These are phyloP conservation scores for Lachnellula suecica DNA, from an alignment of 2,329 filamentous ascomycete genomes.

Conservation along the genomic window DNA sequence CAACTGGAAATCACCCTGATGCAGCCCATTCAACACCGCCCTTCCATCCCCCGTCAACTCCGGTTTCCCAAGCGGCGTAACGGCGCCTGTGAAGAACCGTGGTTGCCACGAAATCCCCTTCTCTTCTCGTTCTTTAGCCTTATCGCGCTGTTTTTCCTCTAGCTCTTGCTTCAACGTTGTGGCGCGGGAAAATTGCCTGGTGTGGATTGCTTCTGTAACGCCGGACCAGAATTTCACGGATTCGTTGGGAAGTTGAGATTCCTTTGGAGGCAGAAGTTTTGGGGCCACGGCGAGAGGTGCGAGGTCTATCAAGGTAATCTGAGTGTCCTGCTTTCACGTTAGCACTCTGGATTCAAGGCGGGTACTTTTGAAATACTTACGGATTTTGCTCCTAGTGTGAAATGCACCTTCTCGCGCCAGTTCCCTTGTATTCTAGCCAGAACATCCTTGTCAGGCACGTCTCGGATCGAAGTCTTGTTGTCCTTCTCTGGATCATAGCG, in stretches of 20 bases:
- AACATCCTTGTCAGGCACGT: slow-evolving; percentile 82
- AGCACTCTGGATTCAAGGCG: slow-evolving; percentile 35
- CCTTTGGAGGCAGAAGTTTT: slow-evolving; percentile 76
- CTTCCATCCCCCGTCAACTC: slow-evolving; percentile 63
- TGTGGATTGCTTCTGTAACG: slow-evolving; percentile 81
- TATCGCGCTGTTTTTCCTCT: slow-evolving; percentile 84
- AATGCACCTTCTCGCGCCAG: slow-evolving; percentile 74
- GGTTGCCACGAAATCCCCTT: slow-evolving; percentile 73
- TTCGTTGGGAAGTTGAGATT: slow-evolving; percentile 84
- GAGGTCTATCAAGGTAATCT: slow-evolving; percentile 82
- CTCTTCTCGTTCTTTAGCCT: slow-evolving; percentile 75
- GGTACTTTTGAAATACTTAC: slow-evolving; percentile 46
- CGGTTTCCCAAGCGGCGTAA: slow-evolving; percentile 60
- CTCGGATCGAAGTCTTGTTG: slow-evolving; percentile 73
- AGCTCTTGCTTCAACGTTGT: slow-evolving; percentile 87
- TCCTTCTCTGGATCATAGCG: slow-evolving; percentile 87
- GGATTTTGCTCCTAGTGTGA: slow-evolving; percentile 59
- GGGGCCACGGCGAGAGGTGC: slow-evolving; percentile 75
- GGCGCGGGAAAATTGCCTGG: slow-evolving; percentile 81
- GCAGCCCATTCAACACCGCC: slow-evolving; percentile 53
- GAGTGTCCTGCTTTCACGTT: slow-evolving; percentile 50
- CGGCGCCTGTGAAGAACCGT: slow-evolving; percentile 75
- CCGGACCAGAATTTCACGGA: slow-evolving; percentile 83
- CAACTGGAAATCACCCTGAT: slow-evolving; percentile 40
- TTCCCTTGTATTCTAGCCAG: slow-evolving; percentile 79